Evolutionary conservation across 192 early-diverging fungal species (phyloP).

Genomic region (Coemansia sp.): DNA sequence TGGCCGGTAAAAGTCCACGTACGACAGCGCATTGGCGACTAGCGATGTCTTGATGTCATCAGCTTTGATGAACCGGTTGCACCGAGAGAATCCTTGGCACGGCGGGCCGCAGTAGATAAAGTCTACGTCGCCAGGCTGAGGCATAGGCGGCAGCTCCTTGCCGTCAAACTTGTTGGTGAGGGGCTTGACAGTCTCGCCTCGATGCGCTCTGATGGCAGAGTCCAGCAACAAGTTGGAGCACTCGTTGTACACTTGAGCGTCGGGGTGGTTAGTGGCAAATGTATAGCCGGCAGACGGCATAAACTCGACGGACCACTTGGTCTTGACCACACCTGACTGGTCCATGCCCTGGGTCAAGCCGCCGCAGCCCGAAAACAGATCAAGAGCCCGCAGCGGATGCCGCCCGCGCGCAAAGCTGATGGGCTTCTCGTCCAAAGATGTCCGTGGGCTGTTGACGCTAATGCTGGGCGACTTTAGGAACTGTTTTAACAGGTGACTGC

Average conservation of each 20-base stretch:
- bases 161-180: slow-evolving; percentile 51
- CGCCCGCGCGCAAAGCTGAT: slow-evolving; percentile 37
- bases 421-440: not conserved
- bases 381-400: slow-evolving; percentile 60
- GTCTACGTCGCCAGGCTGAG: slow-evolving; percentile 65
- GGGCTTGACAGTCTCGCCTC: slow-evolving; percentile 33
- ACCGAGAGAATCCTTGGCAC: slow-evolving; percentile 71
- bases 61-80: slow-evolving; percentile 65
- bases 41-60: slow-evolving; percentile 72
- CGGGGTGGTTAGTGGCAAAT: slow-evolving; percentile 67
- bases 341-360: slow-evolving; percentile 71
- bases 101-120: slow-evolving; percentile 79
- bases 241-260: slow-evolving; percentile 63
- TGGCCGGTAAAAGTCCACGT: slow-evolving; percentile 73
- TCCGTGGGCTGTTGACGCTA: not conserved
- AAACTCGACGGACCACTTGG: slow-evolving; percentile 68
- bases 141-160: slow-evolving; percentile 58
- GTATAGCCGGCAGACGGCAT: slow-evolving; percentile 62
- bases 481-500: slow-evolving; percentile 11
- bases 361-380: slow-evolving; percentile 75
- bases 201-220: slow-evolving; percentile 63
- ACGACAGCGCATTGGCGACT: slow-evolving; percentile 66
- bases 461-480: slow-evolving; percentile 27
- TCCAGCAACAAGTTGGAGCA: slow-evolving; percentile 66
- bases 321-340: slow-evolving; percentile 61